Evolutionary conservation across 202 grass and related monocot genomes (phyloP).

Genomic region (Elaeis oleifera): DNA sequence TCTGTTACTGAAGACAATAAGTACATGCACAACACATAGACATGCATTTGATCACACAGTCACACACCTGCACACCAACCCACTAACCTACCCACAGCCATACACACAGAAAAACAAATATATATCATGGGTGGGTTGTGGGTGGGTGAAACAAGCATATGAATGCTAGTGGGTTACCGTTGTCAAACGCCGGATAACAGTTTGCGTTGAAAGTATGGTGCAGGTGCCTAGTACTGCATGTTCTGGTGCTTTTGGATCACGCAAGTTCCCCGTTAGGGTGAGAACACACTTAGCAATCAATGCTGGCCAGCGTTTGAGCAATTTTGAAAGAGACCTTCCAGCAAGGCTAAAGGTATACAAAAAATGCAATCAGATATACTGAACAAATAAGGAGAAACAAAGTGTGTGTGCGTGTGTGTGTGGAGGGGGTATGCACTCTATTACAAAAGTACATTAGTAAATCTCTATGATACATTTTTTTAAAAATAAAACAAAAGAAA

Average conservation of each 20-base stretch:
- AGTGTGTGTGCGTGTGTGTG: no score
- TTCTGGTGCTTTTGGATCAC: conserved; percentile 58
- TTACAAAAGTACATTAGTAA: no score
- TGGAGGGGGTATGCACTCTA: no score
- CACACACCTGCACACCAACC: no score
- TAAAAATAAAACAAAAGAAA: no score
- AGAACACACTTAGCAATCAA: conserved; percentile 70
- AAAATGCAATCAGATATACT: not conserved
- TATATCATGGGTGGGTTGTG: no score
- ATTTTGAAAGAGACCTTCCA: conserved; percentile 70
- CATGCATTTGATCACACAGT: no score
- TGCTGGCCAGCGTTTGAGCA: conserved; percentile 83
- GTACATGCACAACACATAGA: no score
- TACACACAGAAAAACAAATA: not conserved
- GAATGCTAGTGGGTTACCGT: conserved; percentile 40
- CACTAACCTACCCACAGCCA: not conserved
- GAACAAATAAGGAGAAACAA: no score
- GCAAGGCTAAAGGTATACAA: conserved; percentile 50
- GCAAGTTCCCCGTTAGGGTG: conserved; percentile 50
- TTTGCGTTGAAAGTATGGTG: conserved; percentile 54
- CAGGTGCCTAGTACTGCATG: conserved; percentile 87
- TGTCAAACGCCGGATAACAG: conserved; percentile 68
- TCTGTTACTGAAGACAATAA: no score
- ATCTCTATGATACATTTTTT: no score
- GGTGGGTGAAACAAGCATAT: conserved; percentile 12